These are phyloP conservation scores for Amylostereum areolatum DNA, from an alignment of 1,284 basidiomycete genomes.

Conservation along the genomic window DNA sequence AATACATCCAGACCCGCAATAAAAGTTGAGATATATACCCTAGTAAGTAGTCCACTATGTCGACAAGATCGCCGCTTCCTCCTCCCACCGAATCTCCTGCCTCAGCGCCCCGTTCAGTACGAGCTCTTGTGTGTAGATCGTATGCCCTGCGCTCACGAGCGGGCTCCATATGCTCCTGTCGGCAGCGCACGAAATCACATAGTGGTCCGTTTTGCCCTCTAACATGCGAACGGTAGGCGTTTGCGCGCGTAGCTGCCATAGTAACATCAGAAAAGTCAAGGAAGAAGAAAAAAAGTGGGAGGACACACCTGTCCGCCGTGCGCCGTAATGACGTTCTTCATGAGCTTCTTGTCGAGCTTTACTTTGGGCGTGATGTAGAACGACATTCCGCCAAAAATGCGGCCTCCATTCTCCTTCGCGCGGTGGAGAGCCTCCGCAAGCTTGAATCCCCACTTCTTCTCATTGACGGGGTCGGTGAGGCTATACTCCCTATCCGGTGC, in stretches of 20 bases:
- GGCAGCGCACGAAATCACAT: slow-evolving; percentile 57
- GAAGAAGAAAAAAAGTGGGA: not conserved
- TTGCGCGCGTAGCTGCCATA: slow-evolving; percentile 35
- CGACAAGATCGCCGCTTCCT: slow-evolving; percentile 13
- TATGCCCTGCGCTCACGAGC: slow-evolving; percentile 41
- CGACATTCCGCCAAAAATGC: slow-evolving; percentile 54
- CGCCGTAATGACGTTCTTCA: slow-evolving; percentile 60
- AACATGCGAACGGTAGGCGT: slow-evolving; percentile 52
- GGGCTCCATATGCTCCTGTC: slow-evolving; percentile 59
- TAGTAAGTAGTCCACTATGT: too few species aligned
- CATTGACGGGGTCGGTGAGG: slow-evolving; percentile 53
- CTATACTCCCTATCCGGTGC: slow-evolving; percentile 53
- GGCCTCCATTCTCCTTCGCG: slow-evolving; percentile 43
- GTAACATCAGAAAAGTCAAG: slow-evolving; percentile 1
- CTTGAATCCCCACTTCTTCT: slow-evolving; percentile 59
- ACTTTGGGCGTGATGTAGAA: slow-evolving; percentile 72
- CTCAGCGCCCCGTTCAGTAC: slow-evolving; percentile 55
- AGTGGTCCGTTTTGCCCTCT: slow-evolving; percentile 40
- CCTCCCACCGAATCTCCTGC: slow-evolving; percentile 63
- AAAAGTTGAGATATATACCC: too few species aligned
- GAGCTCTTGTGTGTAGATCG: slow-evolving; percentile 64
- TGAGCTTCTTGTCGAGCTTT: slow-evolving; percentile 44
- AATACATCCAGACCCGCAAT: too few species aligned
- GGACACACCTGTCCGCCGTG: slow-evolving; percentile 62
- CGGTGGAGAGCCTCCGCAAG: slow-evolving; percentile 52